These are phyloP conservation scores for Aspergillus sp. DNA, from an alignment of 2,329 filamentous ascomycete species.

Conservation along the genomic window DNA sequence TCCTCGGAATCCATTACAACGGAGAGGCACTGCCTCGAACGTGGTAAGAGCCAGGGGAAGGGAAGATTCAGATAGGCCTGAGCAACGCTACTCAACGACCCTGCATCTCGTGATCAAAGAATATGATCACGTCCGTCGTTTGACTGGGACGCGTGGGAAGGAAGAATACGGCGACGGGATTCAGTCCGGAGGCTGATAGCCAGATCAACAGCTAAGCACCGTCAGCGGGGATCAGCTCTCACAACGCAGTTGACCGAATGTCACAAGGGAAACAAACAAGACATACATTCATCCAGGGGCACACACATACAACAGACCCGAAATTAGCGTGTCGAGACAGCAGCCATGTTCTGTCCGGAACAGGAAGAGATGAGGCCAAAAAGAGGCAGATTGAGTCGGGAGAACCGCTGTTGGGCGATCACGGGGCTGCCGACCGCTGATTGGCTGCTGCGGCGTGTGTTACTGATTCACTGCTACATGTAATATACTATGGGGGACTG, in stretches of 20 bases:
- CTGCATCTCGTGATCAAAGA: background rate
- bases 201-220: background rate
- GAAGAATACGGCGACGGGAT: no score
- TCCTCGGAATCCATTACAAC: constrained; percentile 30
- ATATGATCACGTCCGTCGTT: background rate
- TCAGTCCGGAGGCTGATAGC: no score
- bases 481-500: no score
- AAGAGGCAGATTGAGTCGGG: background rate
- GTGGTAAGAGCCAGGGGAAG: no score
- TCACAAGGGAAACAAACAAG: no score
- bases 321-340: no score
- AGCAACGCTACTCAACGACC: background rate
- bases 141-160: background rate
- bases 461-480: background rate
- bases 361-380: background rate
- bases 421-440: constrained; percentile 10
- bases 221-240: no score
- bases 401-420: constrained; percentile 8
- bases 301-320: no score
- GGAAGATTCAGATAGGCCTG: no score
- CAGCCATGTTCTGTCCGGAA: no score
- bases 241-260: no score
- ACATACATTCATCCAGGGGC: no score
- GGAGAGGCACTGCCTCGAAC: background rate
- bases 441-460: background rate